Base-by-base conservation (phyloP, 441 rosid genomes). In the Populus hybrid region DNA sequence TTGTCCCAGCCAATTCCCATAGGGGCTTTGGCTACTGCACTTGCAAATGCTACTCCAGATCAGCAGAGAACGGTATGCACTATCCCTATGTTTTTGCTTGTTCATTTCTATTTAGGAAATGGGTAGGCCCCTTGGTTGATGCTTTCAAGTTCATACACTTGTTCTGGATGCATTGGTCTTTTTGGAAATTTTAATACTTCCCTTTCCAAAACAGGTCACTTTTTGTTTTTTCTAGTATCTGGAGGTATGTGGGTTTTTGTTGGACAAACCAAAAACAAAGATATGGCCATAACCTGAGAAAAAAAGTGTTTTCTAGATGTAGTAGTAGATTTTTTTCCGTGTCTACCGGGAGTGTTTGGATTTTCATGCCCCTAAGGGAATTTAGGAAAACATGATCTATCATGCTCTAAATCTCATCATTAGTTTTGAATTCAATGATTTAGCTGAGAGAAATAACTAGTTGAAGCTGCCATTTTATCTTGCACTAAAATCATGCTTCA, bases 1-100 rank as follows among this genome's bases (percentile, higher is more conserved):
- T 67, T 84, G 72, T 76, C 94, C 57, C 97, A 86, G 79, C 76
- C 89, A 42, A 71, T 94, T 79, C 96, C 96, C 0, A 85, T 90
- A 67, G 89, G 89, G 73, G 93, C 98, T 78, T 82, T 94, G 86
- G 93, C 96, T 70, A 80, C 90, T 76, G 91, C 94, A 20, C 96
- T 94, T 75, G 98, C 98, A 61, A 93, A 93, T 85, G 90, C 97
- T 65, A 38, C 86, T 50, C 93, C 95, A 9, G 97, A 91, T 50
- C 93, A 90, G 82, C 97, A 92, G 90, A 89, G 96, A 76, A 90
- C 91, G 83, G 97, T 94, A 88, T 46, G 87, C 54, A 50, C 76
- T 30, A 10, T 69, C 16, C 70, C 10, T 32, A 8, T 38, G 57
- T 61, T 78, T 21, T 9, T 40, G 67, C 73, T 28, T 64, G 14